Base-by-base conservation (phyloP, 768 basidiomycete genomes). In the Tulasnella sp. region DNA sequence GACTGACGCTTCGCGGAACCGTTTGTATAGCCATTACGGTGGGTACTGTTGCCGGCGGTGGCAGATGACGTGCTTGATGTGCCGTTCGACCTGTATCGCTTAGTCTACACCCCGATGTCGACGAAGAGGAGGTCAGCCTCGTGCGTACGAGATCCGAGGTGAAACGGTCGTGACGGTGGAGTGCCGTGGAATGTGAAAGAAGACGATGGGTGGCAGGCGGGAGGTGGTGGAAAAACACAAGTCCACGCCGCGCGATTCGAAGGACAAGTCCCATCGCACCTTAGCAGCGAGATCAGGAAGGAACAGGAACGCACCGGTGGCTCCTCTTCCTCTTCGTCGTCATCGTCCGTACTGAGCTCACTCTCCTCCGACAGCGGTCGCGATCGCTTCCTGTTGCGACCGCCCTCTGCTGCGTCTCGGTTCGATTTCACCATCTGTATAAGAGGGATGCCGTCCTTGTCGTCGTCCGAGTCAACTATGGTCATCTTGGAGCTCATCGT, bases 361-460 rank as follows among this genome's bases (percentile, higher is more conserved):
- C 52, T 54, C 21, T 54, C 52, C 34, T 54, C 35, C 12, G 46
- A 48, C 15, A 15, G 8, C 4, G 52, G 37, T 23, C 35, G 9
- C 8, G 52, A 5, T 29, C 52, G 52, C 17, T 54, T 54, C n/a
- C n/a, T 6, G 7, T 25, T 43, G n/a, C n/a, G n/a, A n/a, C n/a
- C n/a, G n/a, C n/a, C n/a, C 17, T 6, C 27, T 9, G n/a, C n/a
- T 19, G 15, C 37, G 21, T n/a, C 39, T 36, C 52, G 23, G 52
- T 40, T 54, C 37, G 35, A 37, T n/a, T 31, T 11, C 21, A 29
- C 8, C 17, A 43, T 35, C 19, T 34, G 19, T 15, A 39, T 15
- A 8, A 54, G 52, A 39, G 52, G 52, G 17, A 54, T 39, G 52
- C 50, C 53, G 39, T 57, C 55, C n/a, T 29, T 49, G 55, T 46